Conservation (phyloP, 1,284 basidiomycete species). For the Ceratobasidium papillatum region DNA sequence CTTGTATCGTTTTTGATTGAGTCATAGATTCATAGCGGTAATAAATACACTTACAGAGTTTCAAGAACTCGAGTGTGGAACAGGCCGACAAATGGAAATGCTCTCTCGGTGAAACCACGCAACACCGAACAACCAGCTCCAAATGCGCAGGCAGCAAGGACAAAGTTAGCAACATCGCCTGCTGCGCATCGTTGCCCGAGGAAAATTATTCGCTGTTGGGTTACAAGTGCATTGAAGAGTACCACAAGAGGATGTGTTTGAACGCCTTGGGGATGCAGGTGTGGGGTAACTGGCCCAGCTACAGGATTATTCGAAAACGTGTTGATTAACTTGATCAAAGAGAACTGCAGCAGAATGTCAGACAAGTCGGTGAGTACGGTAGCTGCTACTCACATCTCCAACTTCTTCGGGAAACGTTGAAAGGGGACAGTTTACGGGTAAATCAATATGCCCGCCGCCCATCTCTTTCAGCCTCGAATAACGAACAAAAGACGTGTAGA, state of each 20-base stretch:
- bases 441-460: slow-evolving; percentile 60
- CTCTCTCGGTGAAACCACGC: slow-evolving; percentile 84
- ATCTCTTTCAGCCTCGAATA: slow-evolving; percentile 26
- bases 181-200: slow-evolving; percentile 88
- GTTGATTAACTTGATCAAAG: slow-evolving; percentile 88
- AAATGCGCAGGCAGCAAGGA: slow-evolving; percentile 91
- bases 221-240: slow-evolving; percentile 93
- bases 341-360: slow-evolving; percentile 69
- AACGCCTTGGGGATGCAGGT: slow-evolving; percentile 91
- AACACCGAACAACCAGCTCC: slow-evolving; percentile 87
- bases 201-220: slow-evolving; percentile 93
- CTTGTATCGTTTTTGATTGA: slow-evolving; percentile 53
- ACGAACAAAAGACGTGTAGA: slow-evolving; percentile 37
- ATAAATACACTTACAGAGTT: neutral
- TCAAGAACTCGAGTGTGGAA: slow-evolving; percentile 30
- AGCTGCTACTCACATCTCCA: slow-evolving; percentile 77
- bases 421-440: slow-evolving; percentile 88
- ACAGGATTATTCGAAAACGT: slow-evolving; percentile 72
- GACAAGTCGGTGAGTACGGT: neutral
- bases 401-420: slow-evolving; percentile 92
- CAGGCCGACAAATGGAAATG: slow-evolving; percentile 80
- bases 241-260: slow-evolving; percentile 92
- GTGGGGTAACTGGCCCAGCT: slow-evolving; percentile 83
- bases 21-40: neutral
- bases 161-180: slow-evolving; percentile 86